Percentiles rank a stretch among this genome's conserved stretches.
phyloP scores from a whole-genome alignment of 495 filamentous ascomycete species.

The Hypoxylon fragiforme region DNA sequence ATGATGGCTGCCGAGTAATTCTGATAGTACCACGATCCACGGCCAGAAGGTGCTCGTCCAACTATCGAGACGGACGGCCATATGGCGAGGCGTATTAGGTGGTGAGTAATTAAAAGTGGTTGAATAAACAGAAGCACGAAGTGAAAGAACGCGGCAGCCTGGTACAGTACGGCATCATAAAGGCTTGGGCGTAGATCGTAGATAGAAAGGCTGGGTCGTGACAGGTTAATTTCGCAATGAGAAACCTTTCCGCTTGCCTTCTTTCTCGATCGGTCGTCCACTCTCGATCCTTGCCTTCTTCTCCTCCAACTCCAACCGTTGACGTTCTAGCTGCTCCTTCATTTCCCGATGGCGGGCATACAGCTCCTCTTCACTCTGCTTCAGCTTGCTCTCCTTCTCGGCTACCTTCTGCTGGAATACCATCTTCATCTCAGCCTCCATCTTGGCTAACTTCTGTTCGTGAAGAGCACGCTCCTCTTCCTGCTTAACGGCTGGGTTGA shows the following conservation, averaged over 20 bases:
- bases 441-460: conserved; percentile 99
- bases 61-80: conserved; percentile 11
- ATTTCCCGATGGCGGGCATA: conserved; percentile 98
- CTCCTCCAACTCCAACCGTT: conserved; percentile 91
- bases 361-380: conserved; percentile 97
- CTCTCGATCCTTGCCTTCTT: conserved; percentile 94
- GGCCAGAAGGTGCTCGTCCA: conserved; percentile 16
- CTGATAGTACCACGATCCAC: conserved; percentile 18
- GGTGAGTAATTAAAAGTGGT: conserved; percentile 50
- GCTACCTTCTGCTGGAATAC: conserved; percentile 99
- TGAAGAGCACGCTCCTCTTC: conserved; percentile 97
- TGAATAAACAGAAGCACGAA: conserved; percentile 48
- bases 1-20: conserved; percentile 17
- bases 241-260: conserved; percentile 96
- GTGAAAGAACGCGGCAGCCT: conserved; percentile 49
- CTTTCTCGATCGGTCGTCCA: conserved; percentile 93
- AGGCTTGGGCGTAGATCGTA: conserved; percentile 50
- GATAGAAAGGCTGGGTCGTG: conserved; percentile 34
- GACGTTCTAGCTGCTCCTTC: conserved; percentile 98
- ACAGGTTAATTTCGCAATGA: conserved; percentile 76
- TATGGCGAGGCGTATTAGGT: conserved; percentile 48
- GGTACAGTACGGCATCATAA: conserved; percentile 56
- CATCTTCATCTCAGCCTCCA: conserved; percentile 99
- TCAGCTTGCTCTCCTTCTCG: conserved; percentile 99
- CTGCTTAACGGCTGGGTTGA: conserved; percentile 99